A percentile compares a stretch with the other conserved stretches of the same genome.
These are phyloP conservation scores for Diplodia mutila DNA, from an alignment of 2,329 filamentous ascomycete species.

Conservation along the genomic window DNA sequence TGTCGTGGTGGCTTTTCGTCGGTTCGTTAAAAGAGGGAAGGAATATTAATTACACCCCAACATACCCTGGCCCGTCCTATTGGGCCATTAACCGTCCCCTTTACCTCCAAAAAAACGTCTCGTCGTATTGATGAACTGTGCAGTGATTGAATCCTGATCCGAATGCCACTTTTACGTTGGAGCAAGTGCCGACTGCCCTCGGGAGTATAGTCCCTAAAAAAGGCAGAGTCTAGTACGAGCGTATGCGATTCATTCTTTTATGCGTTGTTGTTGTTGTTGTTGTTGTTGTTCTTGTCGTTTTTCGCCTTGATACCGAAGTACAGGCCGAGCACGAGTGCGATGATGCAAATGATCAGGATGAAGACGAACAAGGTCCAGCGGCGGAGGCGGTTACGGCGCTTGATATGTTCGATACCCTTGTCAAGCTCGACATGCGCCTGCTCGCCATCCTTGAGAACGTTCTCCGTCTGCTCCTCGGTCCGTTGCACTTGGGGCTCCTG, in stretches of 20 bases:
- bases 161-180: not conserved
- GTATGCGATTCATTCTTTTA: not conserved
- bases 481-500: conserved; percentile 68
- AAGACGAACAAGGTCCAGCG: conserved; percentile 74
- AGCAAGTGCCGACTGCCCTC: not conserved
- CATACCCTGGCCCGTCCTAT: not conserved
- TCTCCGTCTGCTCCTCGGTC: conserved; percentile 67
- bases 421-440: conserved; percentile 71
- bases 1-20: not conserved
- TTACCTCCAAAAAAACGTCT: not conserved
- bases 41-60: conserved; percentile 2
- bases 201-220: not conserved
- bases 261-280: conserved; percentile 19
- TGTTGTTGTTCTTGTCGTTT: conserved; percentile 24
- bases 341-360: conserved; percentile 51
- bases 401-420: conserved; percentile 68
- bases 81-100: not conserved
- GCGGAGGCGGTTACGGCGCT: conserved; percentile 73
- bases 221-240: not conserved
- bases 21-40: conserved; percentile 14
- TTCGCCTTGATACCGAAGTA: conserved; percentile 47
- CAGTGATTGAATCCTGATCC: not conserved
- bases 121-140: not conserved
- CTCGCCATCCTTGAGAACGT: conserved; percentile 68
- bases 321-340: conserved; percentile 55